A percentile compares a stretch with the other conserved stretches of the same genome.
phyloP scores from a whole-genome alignment of 83 land plant species.

The Picea abies region DNA sequence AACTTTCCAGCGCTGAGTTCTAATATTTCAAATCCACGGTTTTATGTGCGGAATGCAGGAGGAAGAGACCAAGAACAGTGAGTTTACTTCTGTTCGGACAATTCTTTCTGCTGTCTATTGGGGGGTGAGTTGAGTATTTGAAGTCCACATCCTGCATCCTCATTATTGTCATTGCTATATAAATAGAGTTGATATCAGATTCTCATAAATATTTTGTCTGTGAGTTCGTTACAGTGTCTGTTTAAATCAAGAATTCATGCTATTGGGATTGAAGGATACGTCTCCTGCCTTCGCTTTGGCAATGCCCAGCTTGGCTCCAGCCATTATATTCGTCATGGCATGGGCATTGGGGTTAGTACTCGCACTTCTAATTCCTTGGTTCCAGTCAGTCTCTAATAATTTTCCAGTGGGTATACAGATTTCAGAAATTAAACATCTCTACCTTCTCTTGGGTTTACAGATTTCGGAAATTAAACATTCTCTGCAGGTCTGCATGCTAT shows the following conservation, averaged over 20 bases:
- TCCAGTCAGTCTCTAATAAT: too few species aligned
- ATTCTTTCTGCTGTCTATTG: constrained; percentile 38
- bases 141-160: background rate
- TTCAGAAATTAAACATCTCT: too few species aligned
- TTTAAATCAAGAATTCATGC: constrained; percentile 29
- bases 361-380: too few species aligned
- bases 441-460: too few species aligned
- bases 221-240: constrained; percentile 33
- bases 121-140: constrained; percentile 39
- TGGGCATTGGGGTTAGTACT: constrained; percentile 33
- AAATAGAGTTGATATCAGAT: background rate
- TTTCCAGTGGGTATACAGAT: too few species aligned
- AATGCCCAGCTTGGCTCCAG: constrained; percentile 68
- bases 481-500: too few species aligned
- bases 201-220: background rate
- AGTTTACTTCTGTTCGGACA: constrained; percentile 26
- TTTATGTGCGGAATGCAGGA: constrained; percentile 28
- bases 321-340: constrained; percentile 53
- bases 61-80: constrained; percentile 40
- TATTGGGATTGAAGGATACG: constrained; percentile 44
- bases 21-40: background rate
- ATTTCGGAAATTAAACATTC: too few species aligned
- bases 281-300: constrained; percentile 66
- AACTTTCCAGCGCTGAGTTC: background rate
- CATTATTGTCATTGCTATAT: background rate